Base-by-base conservation (phyloP, 768 basidiomycete species). In the Pleurotus tuber-regium region DNA sequence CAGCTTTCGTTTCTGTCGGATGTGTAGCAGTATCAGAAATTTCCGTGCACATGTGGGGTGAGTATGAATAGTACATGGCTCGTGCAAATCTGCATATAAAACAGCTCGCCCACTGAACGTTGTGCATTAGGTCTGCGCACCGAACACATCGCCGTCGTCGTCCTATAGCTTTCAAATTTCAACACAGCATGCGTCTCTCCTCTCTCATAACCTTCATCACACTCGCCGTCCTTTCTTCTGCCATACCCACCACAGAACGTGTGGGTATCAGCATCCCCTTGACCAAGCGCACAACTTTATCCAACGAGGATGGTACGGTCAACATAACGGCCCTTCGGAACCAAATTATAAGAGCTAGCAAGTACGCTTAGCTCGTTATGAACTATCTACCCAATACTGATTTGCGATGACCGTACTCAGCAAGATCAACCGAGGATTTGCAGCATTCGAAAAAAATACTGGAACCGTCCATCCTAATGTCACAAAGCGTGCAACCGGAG, bases 401-500 rank as follows among this genome's bases (percentile, higher is more conserved):
- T n/a, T 29, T 11, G 11, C 19, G n/a, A 21, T 11, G 10, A 12
- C n/a, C 12, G 9, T 11, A 16, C 21, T 7, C 31, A 47, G 44
- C 26, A 47, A 47, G 18, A 6, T 47, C 18, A 14, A 11, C 4
- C 44, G 44, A 11, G 44, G 44, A 30, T 12, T 28, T 21, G 19
- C 26, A 5, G 26, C 44, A n/a, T 47, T 29, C 19, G 44, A 47
- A 23, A 14, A 18, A 9, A 47, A 47, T 23, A 47, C 44, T 14
- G 44, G 44, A 9, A 23, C 11, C 2, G 23, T 30, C 24, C 43
- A 44, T 18, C 43, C 43, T 24, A 53, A 53, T 61, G 52, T 54
- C 43, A 44, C 51, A 29, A 66, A 61, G 59, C 66, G 71, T 33
- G 61, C 51, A 18, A 61, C 62, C 2, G 67, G 66, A 14, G 25